A percentile compares a stretch with the other conserved stretches of the same genome.
These are phyloP conservation scores for Escovopsis sp. DNA, from an alignment of 2,329 filamentous ascomycete genomes.

Conservation along the genomic window DNA sequence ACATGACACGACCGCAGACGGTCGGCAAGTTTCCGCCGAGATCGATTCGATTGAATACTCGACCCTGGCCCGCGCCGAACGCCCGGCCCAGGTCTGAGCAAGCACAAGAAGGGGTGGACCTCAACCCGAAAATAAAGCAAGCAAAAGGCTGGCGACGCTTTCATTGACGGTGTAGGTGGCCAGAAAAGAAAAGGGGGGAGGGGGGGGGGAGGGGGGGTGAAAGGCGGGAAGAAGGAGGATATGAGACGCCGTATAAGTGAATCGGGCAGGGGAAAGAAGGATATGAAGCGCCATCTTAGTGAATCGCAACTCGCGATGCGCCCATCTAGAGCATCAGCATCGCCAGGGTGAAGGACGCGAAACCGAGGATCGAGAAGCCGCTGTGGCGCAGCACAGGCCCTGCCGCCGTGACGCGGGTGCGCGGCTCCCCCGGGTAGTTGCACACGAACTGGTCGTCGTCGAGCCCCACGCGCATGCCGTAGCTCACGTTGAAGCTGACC, in stretches of 20 bases:
- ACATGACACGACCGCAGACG: too few species aligned
- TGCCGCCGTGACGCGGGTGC: conserved; percentile 13
- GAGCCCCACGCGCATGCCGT: conserved; percentile 13
- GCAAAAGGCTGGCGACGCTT: too few species aligned
- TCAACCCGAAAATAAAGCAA: too few species aligned
- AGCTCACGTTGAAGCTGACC: conserved; percentile 20
- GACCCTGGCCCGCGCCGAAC: too few species aligned
- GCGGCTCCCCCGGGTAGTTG: conserved; percentile 23
- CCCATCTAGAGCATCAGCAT: background rate
- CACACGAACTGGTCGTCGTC: conserved; percentile 16
- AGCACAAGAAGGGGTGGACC: too few species aligned
- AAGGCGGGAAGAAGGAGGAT: too few species aligned
- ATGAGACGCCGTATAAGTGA: too few species aligned
- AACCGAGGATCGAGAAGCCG: conserved; percentile 6
- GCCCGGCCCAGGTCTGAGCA: too few species aligned
- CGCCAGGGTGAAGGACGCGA: conserved; percentile 1
- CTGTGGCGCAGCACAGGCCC: conserved; percentile 5
- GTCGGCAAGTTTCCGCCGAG: too few species aligned
- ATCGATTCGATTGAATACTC: too few species aligned
- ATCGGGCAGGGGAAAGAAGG: background rate
- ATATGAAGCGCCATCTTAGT: background rate
- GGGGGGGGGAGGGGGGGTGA: background rate
- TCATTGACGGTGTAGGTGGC: too few species aligned
- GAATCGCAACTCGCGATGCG: background rate
- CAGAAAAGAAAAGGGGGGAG: conserved; percentile 1